Conservation (phyloP, 2,329 filamentous ascomycete genomes). For the Penicillium sp. region DNA sequence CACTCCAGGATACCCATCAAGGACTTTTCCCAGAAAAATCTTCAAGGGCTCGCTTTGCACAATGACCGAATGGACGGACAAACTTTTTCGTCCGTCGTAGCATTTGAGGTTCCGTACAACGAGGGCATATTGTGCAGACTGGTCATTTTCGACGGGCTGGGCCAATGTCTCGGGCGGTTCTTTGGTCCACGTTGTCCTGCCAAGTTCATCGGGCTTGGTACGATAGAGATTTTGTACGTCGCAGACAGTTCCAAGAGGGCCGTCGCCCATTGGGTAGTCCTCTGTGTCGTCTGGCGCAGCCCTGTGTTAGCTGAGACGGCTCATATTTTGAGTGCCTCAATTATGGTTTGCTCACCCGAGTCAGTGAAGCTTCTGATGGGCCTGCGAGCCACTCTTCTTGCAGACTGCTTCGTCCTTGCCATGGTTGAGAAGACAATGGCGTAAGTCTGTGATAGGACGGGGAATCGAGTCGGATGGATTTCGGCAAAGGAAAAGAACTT, state of each 20-base stretch:
- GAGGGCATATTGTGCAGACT: conserved; percentile 63
- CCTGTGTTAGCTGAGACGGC: neutral
- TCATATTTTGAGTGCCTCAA: neutral
- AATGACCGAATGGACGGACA: conserved; percentile 63
- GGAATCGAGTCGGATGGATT: too few species aligned
- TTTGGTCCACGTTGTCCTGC: conserved; percentile 57
- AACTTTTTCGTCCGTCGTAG: conserved; percentile 60
- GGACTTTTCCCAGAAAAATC: conserved; percentile 55
- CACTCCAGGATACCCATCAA: conserved; percentile 62
- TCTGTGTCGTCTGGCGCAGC: neutral
- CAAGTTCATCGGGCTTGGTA: conserved; percentile 54
- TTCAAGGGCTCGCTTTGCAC: conserved; percentile 65
- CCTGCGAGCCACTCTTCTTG: too few species aligned
- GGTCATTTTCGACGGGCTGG: conserved; percentile 61
- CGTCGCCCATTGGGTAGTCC: conserved; percentile 13
- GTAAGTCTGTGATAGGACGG: too few species aligned
- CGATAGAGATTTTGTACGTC: conserved; percentile 53
- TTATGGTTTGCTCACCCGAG: too few species aligned
- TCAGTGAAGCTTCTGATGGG: too few species aligned
- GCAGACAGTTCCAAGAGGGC: conserved; percentile 32
- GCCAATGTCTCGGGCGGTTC: conserved; percentile 57
- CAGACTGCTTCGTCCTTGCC: neutral
- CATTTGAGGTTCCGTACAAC: conserved; percentile 61
- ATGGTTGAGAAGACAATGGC: too few species aligned
- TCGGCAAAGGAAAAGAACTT: too few species aligned